Evolutionary conservation across 2,329 filamentous ascomycete species (phyloP), one percentile per base, ranked within the genome.

Genomic region (Dryadomyces quercivorus): DNA sequence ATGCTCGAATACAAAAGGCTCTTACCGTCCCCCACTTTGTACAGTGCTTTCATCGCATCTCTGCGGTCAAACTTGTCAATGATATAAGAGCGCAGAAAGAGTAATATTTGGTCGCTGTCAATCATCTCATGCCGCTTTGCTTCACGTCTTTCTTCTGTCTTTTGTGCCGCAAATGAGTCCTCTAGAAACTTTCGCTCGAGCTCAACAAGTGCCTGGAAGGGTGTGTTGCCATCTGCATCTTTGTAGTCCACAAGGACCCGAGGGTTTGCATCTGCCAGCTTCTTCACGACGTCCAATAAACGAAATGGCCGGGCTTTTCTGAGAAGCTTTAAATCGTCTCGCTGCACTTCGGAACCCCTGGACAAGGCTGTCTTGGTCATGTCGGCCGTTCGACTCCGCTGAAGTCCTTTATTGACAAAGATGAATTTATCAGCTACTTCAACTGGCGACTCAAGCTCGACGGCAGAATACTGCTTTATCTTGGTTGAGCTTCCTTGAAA

Each of bases 11-110:
- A 8, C 36, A 40, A 36, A 10, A 34, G 22, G 36, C 12, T 4
- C 48, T 48, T 52, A 52, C 53, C 53, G 15, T 56, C 50, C 15
- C 55, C 51, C 8, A 56, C 47, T 16, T 56, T 56, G 40, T 56
- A 56, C 1, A 56, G 31, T 2, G 55, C 55, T 3, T 21, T 36
- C 51, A 53, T 53, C 1, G 55, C 55, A 31, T 42, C 20, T 9
- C 47, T 45, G 4, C 55, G 51, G 16, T 46, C 21, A 20, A 56
- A 56, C 2, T 46, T 26, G 18, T 50, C 47, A 20, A 56, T 56
- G 18, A 56, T 53, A 31, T 53, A 56, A 10, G 21, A 16, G 8
- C 55, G 55, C 55, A 56, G n/a, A 38, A 46, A 52, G 38, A 5
- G 12, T 7, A 53, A 16, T 9, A 51, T 46, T 6, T 16, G 16